Percentiles rank a stretch among this genome's conserved stretches.
Evolutionary conservation across 768 basidiomycete species (phyloP).

Genomic region (Agrocybe praecox): DNA sequence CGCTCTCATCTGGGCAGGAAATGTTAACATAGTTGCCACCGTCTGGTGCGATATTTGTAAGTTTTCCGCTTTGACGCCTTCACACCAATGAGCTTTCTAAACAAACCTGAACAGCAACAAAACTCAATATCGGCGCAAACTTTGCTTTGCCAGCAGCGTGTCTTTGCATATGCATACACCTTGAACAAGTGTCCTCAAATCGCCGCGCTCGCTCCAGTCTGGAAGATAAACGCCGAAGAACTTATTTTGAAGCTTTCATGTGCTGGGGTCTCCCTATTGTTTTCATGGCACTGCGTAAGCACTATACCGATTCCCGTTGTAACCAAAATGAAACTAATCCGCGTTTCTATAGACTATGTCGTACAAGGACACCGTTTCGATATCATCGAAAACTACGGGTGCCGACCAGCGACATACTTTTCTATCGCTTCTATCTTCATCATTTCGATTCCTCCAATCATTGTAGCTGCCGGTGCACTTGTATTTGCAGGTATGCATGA

Average conservation of each 20-base stretch:
- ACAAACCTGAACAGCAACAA: constrained; percentile 46
- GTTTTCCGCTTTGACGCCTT: constrained; percentile 16
- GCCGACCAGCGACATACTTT: constrained; percentile 47
- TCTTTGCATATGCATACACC: constrained; percentile 55
- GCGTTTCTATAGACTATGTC: constrained; percentile 44
- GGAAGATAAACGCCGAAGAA: constrained; percentile 34
- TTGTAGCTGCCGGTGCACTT: constrained; percentile 31
- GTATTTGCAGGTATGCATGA: constrained; percentile 28
- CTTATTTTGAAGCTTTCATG: constrained; percentile 44
- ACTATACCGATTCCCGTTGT: neutral
- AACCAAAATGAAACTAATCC: constrained; percentile 1
- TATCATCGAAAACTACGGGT: constrained; percentile 59
- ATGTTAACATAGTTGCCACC: constrained; percentile 36
- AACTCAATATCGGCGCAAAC: constrained; percentile 50
- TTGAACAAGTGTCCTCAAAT: constrained; percentile 48
- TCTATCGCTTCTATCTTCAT: constrained; percentile 43
- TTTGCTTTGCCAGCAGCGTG: constrained; percentile 62
- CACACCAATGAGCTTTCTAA: neutral
- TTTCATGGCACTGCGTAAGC: constrained; percentile 65
- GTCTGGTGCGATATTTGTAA: constrained; percentile 55
- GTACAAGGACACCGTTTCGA: constrained; percentile 67
- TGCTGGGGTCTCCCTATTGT: constrained; percentile 55
- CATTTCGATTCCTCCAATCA: constrained; percentile 48
- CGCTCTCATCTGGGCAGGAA: constrained; percentile 55
- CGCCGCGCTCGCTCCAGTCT: constrained; percentile 39